phyloP scores from a whole-genome alignment of 1,139 yeast genomes.

The Blastobotrys aristatus region DNA sequence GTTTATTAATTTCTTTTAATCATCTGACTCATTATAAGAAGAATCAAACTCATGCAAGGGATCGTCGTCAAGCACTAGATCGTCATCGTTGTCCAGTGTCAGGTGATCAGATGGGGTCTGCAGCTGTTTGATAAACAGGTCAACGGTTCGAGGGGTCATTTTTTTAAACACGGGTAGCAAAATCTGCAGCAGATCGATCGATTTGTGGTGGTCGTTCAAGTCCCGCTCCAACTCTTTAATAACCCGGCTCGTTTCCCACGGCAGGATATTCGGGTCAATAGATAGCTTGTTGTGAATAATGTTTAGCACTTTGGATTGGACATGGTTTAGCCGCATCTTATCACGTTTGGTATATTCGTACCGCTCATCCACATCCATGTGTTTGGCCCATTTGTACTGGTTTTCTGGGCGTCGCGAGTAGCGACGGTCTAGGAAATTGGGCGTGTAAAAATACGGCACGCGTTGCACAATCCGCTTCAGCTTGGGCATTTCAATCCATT shows the following conservation, averaged over 20 bases:
- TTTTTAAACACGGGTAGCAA: conserved; percentile 11
- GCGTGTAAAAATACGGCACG: conserved; percentile 56
- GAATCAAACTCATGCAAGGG: conserved; percentile 4
- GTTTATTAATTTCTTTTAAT: background rate
- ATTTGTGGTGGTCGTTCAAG: background rate
- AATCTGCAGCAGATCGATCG: background rate
- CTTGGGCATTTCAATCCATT: conserved; percentile 24
- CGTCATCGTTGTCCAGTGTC: background rate
- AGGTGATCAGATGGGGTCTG: conserved; percentile 11
- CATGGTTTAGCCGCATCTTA: conserved; percentile 35
- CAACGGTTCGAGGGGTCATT: conserved; percentile 10
- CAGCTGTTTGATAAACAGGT: background rate
- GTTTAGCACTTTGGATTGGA: conserved; percentile 25
- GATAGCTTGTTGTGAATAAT: conserved; percentile 13
- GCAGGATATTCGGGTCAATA: conserved; percentile 16
- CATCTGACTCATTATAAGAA: too few relatives aligned
- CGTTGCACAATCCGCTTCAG: conserved; percentile 38
- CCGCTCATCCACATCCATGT: conserved; percentile 48
- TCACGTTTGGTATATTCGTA: conserved; percentile 44
- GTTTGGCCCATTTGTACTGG: conserved; percentile 45
- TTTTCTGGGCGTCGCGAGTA: conserved; percentile 35
- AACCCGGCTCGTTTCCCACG: conserved; percentile 24
- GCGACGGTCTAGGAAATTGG: conserved; percentile 42
- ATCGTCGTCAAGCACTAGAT: background rate
- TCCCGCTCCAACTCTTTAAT: conserved; percentile 15